Evolutionary conservation across 2,329 filamentous ascomycete genomes (phyloP), one percentile per base, ranked within the genome.

Genomic region (Neopestalotiopsis rosae): DNA sequence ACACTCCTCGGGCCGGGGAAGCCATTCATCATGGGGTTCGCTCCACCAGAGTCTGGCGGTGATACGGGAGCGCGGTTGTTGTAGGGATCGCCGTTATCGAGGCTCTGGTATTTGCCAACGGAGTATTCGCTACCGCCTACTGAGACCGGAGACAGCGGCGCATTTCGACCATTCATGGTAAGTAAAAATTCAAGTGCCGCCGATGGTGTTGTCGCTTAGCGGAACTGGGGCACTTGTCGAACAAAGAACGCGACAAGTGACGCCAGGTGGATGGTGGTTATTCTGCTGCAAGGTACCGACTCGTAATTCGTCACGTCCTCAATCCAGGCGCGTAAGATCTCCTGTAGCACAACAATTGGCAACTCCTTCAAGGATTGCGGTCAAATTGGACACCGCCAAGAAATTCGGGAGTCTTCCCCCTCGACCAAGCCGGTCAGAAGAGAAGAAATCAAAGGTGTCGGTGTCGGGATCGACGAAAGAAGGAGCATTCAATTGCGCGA

Each of bases 101-200:
- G 78, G 71, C 83, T 82, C 72, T 90, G 87, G 80, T 94, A 93
- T 77, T 90, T 90, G 72, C 88, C 88, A 75, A 91, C 87, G 63
- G 92, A 92, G 91, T 92, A 96, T 80, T 96, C 94, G 85, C 90
- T 94, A 80, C 91, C 93, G 80, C 92, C 91, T 86, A 93, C 84
- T 83, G 93, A 96, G 80, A 94, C 88, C 78, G 94, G 93, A 78
- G 94, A 95, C 80, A 95, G 86, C 79, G 91, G 91, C 83, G 89
- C 91, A 88, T 92, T 90, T 83, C 88, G 89, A 79, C 86, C 88
- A 85, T 89, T 93, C 91, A 93, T 93, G 83, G 80, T 88, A 75
- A 13, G 67, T 61, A 32, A 61, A 66, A 57, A 68, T 49, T 56
- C n/a, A 66, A 66, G 68, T 61, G 68, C 58, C 67, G 61, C 65